Conservation (phyloP, 2,329 filamentous ascomycete genomes). For the Diaporthe sp. region DNA sequence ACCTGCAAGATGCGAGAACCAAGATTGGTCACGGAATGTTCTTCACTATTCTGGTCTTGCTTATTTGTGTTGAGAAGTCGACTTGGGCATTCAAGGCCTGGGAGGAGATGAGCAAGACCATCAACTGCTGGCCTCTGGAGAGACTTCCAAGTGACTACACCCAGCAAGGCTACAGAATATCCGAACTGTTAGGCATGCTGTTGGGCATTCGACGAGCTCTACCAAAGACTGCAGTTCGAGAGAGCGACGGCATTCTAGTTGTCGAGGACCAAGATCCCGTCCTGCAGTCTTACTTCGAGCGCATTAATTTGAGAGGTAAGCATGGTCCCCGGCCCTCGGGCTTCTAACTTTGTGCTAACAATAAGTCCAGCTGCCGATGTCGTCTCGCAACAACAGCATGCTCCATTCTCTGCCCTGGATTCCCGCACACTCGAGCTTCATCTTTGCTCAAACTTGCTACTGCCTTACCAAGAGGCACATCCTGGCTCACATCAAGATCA, state of each 20-base stretch:
- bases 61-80: conserved; percentile 77
- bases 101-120: conserved; percentile 67
- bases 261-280: conserved; percentile 62
- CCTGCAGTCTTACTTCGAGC: conserved; percentile 67
- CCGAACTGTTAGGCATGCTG: conserved; percentile 72
- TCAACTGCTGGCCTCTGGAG: conserved; percentile 72
- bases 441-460: conserved; percentile 59
- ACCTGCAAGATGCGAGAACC: conserved; percentile 72
- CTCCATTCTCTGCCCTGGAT: conserved; percentile 64
- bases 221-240: conserved; percentile 63
- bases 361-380: conserved; percentile 53
- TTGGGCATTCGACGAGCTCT: conserved; percentile 72
- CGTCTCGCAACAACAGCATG: conserved; percentile 63
- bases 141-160: conserved; percentile 69
- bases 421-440: conserved; percentile 62
- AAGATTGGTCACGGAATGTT: conserved; percentile 73
- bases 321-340: conserved; percentile 35
- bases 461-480: conserved; percentile 45
- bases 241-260: conserved; percentile 63
- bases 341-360: conserved; percentile 37
- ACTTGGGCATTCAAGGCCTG: conserved; percentile 79
- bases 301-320: conserved; percentile 71
- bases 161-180: conserved; percentile 71
- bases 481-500: conserved; percentile 17
- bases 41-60: conserved; percentile 72